Evolutionary conservation across 257 asterid species (phyloP), one percentile per base, ranked within the genome.

Genomic region (Solanum verrucosum): DNA sequence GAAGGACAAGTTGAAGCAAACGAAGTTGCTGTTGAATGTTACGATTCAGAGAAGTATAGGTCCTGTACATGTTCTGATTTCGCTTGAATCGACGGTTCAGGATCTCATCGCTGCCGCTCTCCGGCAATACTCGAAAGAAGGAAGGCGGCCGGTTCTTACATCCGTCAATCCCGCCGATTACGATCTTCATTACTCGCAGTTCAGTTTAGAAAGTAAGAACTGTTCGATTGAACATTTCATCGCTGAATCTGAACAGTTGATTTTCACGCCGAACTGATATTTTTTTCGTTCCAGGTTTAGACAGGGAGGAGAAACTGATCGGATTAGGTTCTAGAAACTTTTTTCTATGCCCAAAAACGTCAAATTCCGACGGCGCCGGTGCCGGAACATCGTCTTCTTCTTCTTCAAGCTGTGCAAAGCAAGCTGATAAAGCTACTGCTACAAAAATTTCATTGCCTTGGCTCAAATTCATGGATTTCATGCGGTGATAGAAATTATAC

Each of bases 151-250:
- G 35, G 77, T 86, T 49, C 85, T 94, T 35, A 68, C 87, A 7
- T 87, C 95, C 5, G 31, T 63, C 20, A 90, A 88, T 67, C 92
- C 94, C 4, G 81, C 90, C 2, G 93, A 89, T 25, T 95, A 91
- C 86, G 98, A 92, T 87, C 98, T 96, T 88, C 99, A 96, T 90
- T 96, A 96, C 90, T 95, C 99, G 5, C 99, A 96, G 83, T 96
- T 96, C 89, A 93, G 99, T 91, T 88, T 96, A 83, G 98, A 95
- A 88, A 93, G 99, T 95, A 92, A 91, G 96, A 16, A 21, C 34
- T 23, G 18, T 84, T 40, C 3, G 15, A 33, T 83, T 25, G 46
- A 73, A 73, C 14, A 23, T 20, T 56, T 21, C 21, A 11, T 65
- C 9, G 20, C 29, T 27, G 5, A 81, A 86, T 90, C 87, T 44